phyloP scores from a whole-genome alignment of 75 land plant genomes.

The Chamaecyparis obtusa region DNA sequence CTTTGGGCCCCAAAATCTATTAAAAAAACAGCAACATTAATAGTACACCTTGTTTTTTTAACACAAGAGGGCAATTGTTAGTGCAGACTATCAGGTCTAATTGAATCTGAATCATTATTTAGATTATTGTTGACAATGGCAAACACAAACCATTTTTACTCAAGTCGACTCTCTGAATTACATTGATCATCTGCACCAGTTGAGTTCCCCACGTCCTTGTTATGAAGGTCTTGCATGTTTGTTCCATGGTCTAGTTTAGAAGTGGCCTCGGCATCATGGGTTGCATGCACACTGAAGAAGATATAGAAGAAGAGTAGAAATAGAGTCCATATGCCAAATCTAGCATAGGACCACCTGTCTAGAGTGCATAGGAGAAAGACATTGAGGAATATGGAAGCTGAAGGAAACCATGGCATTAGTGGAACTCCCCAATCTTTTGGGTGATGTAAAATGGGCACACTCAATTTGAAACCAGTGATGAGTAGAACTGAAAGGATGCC shows the following conservation, averaged over 20 bases:
- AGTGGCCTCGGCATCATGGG: conserved; percentile 48
- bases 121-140: no score
- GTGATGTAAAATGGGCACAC: conserved; percentile 22
- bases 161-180: no score
- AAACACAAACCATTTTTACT: no score
- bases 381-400: conserved; percentile 74
- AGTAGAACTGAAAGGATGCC: conserved; percentile 24
- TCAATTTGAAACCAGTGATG: conserved; percentile 33
- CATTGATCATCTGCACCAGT: neutral
- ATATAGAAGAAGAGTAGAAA: conserved; percentile 49
- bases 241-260: neutral
- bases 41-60: no score
- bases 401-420: conserved; percentile 75
- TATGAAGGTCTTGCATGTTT: neutral
- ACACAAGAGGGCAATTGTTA: no score
- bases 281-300: conserved; percentile 72
- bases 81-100: no score
- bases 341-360: conserved; percentile 32
- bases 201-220: neutral
- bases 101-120: no score
- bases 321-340: conserved; percentile 62
- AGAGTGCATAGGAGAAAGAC: conserved; percentile 65
- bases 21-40: no score
- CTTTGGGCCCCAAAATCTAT: no score
- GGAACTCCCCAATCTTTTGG: conserved; percentile 61